phyloP scores from a whole-genome alignment of 305 asterid genomes.

The Fraxinus xanthoxyloides region DNA sequence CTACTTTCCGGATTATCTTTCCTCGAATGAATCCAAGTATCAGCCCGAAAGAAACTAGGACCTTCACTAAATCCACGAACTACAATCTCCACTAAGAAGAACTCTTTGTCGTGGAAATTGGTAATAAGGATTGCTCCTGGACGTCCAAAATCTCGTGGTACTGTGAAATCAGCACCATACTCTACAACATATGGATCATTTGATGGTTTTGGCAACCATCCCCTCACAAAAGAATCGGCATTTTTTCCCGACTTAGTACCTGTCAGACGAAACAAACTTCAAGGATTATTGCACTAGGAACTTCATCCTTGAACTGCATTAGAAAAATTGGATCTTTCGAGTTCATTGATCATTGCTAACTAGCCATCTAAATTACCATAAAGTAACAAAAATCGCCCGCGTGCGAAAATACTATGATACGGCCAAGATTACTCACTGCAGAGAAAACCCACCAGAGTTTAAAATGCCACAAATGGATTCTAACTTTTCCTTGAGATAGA shows the following conservation, averaged over 20 bases:
- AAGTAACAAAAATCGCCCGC: background rate
- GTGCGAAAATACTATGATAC: background rate
- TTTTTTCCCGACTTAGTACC: slow-evolving; percentile 63
- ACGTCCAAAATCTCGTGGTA: slow-evolving; percentile 61
- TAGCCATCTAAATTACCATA: background rate
- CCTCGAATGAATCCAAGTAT: slow-evolving; percentile 77
- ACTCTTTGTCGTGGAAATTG: slow-evolving; percentile 68
- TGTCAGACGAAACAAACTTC: slow-evolving; percentile 20
- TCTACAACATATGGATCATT: slow-evolving; percentile 55
- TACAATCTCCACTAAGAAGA: slow-evolving; percentile 59
- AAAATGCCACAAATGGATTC: background rate
- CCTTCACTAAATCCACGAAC: slow-evolving; percentile 63
- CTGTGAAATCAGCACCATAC: slow-evolving; percentile 54
- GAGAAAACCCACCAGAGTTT: background rate
- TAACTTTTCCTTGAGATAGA: background rate
- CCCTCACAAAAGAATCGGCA: slow-evolving; percentile 62
- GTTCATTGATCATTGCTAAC: background rate
- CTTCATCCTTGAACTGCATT: background rate
- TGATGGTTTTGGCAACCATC: slow-evolving; percentile 61
- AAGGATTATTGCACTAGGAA: background rate
- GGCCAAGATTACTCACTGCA: background rate
- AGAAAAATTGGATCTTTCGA: background rate
- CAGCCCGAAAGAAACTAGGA: slow-evolving; percentile 56
- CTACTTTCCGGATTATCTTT: slow-evolving; percentile 62
- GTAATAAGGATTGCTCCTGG: slow-evolving; percentile 74